phyloP scores from a whole-genome alignment of 2,329 filamentous ascomycete species.

The Ceratocystis eucalypticola region DNA sequence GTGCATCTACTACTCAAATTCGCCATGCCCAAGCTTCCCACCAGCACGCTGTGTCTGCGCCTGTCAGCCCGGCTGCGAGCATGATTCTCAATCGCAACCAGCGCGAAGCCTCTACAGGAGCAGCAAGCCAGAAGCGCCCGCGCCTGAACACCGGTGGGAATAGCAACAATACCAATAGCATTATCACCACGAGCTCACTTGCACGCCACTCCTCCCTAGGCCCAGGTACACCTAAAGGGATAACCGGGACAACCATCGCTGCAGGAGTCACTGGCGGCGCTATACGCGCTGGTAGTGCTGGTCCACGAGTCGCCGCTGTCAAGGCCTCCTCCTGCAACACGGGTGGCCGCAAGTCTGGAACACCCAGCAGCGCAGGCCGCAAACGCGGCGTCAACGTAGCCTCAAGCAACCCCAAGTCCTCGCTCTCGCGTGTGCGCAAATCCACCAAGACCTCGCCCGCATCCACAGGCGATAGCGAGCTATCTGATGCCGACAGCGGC shows the following conservation, averaged over 20 bases:
- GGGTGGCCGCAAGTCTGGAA: slow-evolving; percentile 34
- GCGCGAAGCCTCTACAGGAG: slow-evolving; percentile 44
- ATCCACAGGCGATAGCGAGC: slow-evolving; percentile 49
- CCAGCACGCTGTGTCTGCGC: slow-evolving; percentile 42
- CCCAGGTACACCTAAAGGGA: slow-evolving; percentile 46
- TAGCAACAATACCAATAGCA: slow-evolving; percentile 26
- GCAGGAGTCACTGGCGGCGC: slow-evolving; percentile 24
- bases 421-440: slow-evolving; percentile 48
- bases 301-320: slow-evolving; percentile 38
- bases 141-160: slow-evolving; percentile 41
- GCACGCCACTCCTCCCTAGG: slow-evolving; percentile 50
- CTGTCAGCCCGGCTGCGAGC: slow-evolving; percentile 46
- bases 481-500: slow-evolving; percentile 48
- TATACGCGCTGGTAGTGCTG: slow-evolving; percentile 44
- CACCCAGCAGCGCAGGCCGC: slow-evolving; percentile 29
- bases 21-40: slow-evolving; percentile 36
- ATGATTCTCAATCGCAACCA: slow-evolving; percentile 45
- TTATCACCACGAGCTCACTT: slow-evolving; percentile 42
- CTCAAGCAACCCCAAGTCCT: slow-evolving; percentile 39
- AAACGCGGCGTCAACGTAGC: slow-evolving; percentile 32
- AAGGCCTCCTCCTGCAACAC: slow-evolving; percentile 32
- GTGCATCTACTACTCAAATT: slow-evolving; percentile 33
- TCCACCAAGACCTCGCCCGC: slow-evolving; percentile 47
- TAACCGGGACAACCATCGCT: slow-evolving; percentile 23
- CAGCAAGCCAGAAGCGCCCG: slow-evolving; percentile 29